Percentiles rank a stretch among this genome's conserved stretches.
These are phyloP conservation scores for Penicillium salamii DNA, from an alignment of 495 filamentous ascomycete genomes.

Conservation along the genomic window DNA sequence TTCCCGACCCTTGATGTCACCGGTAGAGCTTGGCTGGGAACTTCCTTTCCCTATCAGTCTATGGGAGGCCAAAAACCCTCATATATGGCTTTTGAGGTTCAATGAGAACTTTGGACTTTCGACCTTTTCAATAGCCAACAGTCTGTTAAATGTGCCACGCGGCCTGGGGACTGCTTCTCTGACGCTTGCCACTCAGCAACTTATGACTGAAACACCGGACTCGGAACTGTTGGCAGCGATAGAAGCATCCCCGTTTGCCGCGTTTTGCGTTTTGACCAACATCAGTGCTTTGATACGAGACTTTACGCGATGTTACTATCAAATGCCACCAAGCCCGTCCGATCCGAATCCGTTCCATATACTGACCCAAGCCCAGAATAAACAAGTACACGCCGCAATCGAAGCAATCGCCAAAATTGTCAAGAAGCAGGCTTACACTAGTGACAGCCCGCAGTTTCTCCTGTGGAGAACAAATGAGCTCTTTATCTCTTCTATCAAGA, in stretches of 20 bases:
- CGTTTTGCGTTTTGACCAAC: conserved; percentile 8
- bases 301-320: conserved; percentile 15
- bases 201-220: conserved; percentile 11
- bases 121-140: conserved; percentile 3
- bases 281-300: conserved; percentile 8
- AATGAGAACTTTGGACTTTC: conserved; percentile 8
- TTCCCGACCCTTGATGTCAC: conserved; percentile 10
- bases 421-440: conserved; percentile 11
- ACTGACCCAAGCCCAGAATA: conserved; percentile 10
- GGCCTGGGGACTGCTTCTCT: conserved; percentile 9
- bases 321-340: conserved; percentile 10
- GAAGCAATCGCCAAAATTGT: conserved; percentile 9
- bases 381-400: conserved; percentile 10
- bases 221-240: conserved; percentile 8
- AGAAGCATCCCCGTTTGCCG: conserved; percentile 9
- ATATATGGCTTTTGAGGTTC: conserved; percentile 11
- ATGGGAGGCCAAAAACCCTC: conserved; percentile 13
- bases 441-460: conserved; percentile 9
- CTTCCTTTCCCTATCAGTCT: conserved; percentile 11
- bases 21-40: conserved; percentile 14
- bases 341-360: conserved; percentile 12
- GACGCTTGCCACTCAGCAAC: conserved; percentile 11
- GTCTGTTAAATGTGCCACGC: conserved; percentile 5
- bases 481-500: conserved; percentile 9
- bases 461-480: conserved; percentile 13